A percentile compares a stretch with the other conserved stretches of the same genome.
Conservation (phyloP, 75 land plant species). For the Pinus taeda region DNA sequence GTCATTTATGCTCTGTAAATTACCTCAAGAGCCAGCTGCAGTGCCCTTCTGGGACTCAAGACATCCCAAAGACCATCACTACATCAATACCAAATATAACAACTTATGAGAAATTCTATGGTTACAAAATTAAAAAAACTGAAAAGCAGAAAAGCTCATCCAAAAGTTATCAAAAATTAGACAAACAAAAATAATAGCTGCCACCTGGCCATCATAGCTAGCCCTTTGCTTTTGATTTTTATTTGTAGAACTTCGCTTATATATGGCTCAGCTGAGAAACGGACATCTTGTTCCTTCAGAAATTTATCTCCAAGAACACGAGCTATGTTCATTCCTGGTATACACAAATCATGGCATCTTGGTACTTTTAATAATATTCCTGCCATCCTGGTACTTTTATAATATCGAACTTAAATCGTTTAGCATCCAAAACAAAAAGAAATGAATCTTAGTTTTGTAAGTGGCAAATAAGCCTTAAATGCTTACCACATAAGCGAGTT, state of each 20-base stretch:
- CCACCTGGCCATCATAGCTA: conserved; percentile 88
- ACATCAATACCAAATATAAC: conserved; percentile 13
- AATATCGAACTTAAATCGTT: neutral
- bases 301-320: conserved; percentile 96
- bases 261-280: conserved; percentile 90
- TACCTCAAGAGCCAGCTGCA: conserved; percentile 84
- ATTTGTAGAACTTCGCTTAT: conserved; percentile 73
- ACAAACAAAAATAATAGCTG: neutral
- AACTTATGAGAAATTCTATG: neutral
- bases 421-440: neutral
- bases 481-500: conserved; percentile 80
- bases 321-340: conserved; percentile 82
- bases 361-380: neutral
- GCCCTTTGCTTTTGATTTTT: conserved; percentile 35
- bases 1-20: neutral
- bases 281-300: conserved; percentile 76
- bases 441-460: neutral
- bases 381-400: neutral
- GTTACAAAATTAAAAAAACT: neutral
- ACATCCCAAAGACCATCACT: conserved; percentile 99
- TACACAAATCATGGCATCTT: neutral
- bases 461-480: neutral
- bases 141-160: neutral
- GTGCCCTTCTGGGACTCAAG: conserved; percentile 62
- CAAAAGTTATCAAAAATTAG: neutral